These are phyloP conservation scores for Pythium phragmiticola DNA, from an alignment of 352 stramenopile species.

Conservation along the genomic window DNA sequence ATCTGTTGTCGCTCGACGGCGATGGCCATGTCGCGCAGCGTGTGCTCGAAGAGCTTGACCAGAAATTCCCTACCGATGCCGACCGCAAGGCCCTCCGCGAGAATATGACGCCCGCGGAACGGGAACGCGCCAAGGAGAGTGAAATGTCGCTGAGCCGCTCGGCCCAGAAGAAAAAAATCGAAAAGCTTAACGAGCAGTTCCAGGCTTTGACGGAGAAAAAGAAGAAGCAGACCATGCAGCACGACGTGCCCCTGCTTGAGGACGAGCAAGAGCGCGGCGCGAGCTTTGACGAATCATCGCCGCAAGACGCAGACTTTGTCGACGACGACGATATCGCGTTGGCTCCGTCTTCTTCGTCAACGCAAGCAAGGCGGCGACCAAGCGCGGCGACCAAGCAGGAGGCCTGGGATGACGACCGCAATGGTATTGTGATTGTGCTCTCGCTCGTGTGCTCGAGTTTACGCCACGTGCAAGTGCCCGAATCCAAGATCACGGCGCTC, in stretches of 20 bases:
- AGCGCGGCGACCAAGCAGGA: constrained; percentile 17
- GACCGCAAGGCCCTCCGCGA: constrained; percentile 9
- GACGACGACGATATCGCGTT: constrained; percentile 29
- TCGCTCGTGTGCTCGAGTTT: constrained; percentile 84
- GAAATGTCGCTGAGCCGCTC: constrained; percentile 76
- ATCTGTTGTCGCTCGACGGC: constrained; percentile 42
- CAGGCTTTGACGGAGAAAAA: constrained; percentile 76
- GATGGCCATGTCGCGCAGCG: constrained; percentile 68
- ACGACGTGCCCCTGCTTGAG: constrained; percentile 39
- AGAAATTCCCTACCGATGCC: constrained; percentile 14
- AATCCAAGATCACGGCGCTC: constrained; percentile 89
- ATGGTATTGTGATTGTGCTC: constrained; percentile 85
- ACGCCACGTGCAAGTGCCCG: constrained; percentile 78
- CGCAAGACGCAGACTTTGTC: constrained; percentile 19
- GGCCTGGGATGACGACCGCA: constrained; percentile 47
- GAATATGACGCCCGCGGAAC: constrained; percentile 12
- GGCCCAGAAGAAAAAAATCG: constrained; percentile 83
- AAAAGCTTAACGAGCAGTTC: constrained; percentile 80
- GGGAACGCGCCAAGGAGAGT: constrained; percentile 49
- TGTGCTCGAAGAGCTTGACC: constrained; percentile 63
- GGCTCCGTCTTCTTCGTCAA: neutral
- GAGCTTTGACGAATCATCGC: constrained; percentile 23
- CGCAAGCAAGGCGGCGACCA: neutral
- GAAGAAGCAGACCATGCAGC: constrained; percentile 69
- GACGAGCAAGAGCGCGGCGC: constrained; percentile 27